Percentiles rank a stretch among this genome's conserved stretches.
Conservation (phyloP, 2,329 filamentous ascomycete species). For the Fusarium sacchari region DNA sequence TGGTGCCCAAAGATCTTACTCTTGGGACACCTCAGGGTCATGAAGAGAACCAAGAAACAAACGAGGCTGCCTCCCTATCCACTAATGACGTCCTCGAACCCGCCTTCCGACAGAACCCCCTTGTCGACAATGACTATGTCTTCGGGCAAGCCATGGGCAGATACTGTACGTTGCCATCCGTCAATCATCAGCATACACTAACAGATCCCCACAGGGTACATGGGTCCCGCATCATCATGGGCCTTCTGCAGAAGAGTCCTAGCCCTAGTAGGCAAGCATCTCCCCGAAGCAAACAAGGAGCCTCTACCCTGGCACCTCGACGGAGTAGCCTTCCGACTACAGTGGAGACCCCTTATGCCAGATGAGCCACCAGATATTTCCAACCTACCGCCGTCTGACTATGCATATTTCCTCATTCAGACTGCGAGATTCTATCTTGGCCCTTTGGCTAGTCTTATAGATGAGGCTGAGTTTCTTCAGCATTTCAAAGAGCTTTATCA, state of each 20-base stretch:
- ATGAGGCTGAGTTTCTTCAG: constrained; percentile 28
- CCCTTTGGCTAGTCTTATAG: constrained; percentile 30
- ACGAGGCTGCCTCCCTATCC: background rate
- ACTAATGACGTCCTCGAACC: constrained; percentile 33
- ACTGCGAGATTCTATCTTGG: constrained; percentile 41
- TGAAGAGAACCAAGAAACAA: background rate
- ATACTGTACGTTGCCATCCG: constrained; percentile 13
- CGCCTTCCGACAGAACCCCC: constrained; percentile 38
- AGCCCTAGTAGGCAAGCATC: constrained; percentile 38
- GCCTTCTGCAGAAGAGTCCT: constrained; percentile 41
- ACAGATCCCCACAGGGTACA: constrained; percentile 30
- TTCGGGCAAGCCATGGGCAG: constrained; percentile 35
- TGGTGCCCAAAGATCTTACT: background rate
- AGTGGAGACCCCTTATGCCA: constrained; percentile 31
- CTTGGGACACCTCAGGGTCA: constrained; percentile 21
- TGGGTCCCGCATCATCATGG: constrained; percentile 43
- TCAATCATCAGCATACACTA: background rate
- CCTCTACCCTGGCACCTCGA: constrained; percentile 42
- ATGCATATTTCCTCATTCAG: constrained; percentile 38
- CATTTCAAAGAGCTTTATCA: constrained; percentile 38
- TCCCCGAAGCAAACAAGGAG: constrained; percentile 37
- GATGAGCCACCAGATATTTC: constrained; percentile 38
- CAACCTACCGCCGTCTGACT: constrained; percentile 34
- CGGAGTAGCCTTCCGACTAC: constrained; percentile 39
- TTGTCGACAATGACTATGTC: constrained; percentile 41